phyloP scores from a whole-genome alignment of 176 grass and related monocot species.

The Aechmea fasciata region DNA sequence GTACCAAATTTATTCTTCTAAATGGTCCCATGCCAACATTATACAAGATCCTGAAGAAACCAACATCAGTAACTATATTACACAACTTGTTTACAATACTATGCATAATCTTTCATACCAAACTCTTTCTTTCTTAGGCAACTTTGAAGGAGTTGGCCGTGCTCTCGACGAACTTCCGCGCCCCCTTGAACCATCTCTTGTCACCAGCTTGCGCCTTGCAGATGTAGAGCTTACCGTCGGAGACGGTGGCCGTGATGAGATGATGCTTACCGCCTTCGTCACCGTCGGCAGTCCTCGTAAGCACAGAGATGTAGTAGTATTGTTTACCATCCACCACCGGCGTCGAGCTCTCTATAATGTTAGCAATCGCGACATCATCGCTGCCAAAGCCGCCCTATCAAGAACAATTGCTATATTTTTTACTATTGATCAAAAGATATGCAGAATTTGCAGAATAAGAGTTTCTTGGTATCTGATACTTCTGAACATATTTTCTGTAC shows the following conservation, averaged over 20 bases:
- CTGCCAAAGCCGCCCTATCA: conserved; percentile 65
- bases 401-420: background rate
- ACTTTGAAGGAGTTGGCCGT: conserved; percentile 60
- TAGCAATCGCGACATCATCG: conserved; percentile 66
- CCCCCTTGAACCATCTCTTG: conserved; percentile 98
- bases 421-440: background rate
- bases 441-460: too few relatives aligned
- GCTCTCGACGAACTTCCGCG: conserved; percentile 77
- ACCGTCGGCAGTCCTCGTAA: conserved; percentile 87
- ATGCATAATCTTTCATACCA: background rate
- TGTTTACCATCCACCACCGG: conserved; percentile 55
- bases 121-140: conserved; percentile 25
- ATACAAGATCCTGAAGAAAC: background rate
- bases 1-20: too few relatives aligned
- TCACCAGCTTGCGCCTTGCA: conserved; percentile 97
- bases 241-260: conserved; percentile 57
- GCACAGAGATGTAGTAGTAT: conserved; percentile 72
- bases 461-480: too few relatives aligned
- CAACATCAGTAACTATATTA: background rate
- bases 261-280: conserved; percentile 93
- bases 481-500: conserved; percentile 5
- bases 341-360: conserved; percentile 48
- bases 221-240: conserved; percentile 77
- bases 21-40: too few relatives aligned
- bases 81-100: background rate